Base-by-base conservation (phyloP, 192 early-diverging fungal genomes). In the Podila epigama region DNA sequence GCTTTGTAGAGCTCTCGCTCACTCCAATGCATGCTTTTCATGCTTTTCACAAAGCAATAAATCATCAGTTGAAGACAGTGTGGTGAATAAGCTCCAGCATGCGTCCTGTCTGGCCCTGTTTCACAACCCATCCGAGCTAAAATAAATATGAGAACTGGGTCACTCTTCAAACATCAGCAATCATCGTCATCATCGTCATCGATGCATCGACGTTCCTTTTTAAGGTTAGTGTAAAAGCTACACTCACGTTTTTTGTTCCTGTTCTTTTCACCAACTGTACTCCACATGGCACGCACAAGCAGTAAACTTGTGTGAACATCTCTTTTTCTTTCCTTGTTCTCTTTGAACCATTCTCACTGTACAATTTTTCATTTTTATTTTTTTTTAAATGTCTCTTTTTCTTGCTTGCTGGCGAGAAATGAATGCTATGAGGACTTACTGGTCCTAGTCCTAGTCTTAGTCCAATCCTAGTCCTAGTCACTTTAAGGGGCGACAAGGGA, bases 401-500 rank as follows among this genome's bases (percentile, higher is more conserved):
- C 35, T 32, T 44, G 2, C n/a, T 31, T 8, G 40, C 40, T 41
- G 40, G n/a, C n/a, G n/a, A n/a, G n/a, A n/a, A n/a, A n/a, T n/a
- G n/a, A n/a, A n/a, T n/a, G n/a, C n/a, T n/a, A n/a, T n/a, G n/a
- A n/a, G n/a, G n/a, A n/a, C n/a, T n/a, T n/a, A n/a, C n/a, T n/a
- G n/a, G n/a, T n/a, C n/a, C n/a, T n/a, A 12, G 41, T 42, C 41
- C 41, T 42, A 16, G 41, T 42, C 28, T n/a, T n/a, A n/a, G n/a
- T n/a, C n/a, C n/a, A n/a, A n/a, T n/a, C n/a, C n/a, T n/a, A n/a
- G n/a, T n/a, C n/a, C 41, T n/a, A n/a, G 27, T 16, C 18, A 16
- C 35, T 62, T 70, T 70, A 70, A 61, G 58, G 58, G 20, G 63
- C 59, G 42, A 68, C 40, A 27, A 77, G 73, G 37, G 60, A 61